Conservation (phyloP, 1,284 basidiomycete species). For the Irpex lacteus region DNA sequence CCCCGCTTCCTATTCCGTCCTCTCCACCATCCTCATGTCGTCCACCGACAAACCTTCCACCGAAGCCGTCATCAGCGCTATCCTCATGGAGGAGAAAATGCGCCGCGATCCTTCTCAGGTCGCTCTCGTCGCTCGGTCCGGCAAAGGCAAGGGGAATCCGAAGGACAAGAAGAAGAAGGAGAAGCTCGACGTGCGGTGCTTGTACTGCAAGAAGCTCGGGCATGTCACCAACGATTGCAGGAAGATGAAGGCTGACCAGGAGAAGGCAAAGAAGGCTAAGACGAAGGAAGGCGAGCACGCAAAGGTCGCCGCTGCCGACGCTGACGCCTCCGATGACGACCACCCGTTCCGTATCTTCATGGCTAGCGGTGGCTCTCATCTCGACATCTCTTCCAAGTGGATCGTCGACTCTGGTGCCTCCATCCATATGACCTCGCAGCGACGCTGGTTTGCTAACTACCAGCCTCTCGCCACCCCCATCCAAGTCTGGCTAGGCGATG, state of each 20-base stretch:
- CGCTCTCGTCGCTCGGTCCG: conserved; percentile 1
- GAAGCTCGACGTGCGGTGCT: conserved; percentile 11
- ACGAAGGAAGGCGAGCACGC: conserved; percentile 5
- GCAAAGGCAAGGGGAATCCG: conserved; percentile 9
- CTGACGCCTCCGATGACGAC: background rate
- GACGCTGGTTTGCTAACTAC: conserved; percentile 14
- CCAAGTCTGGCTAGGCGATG: conserved; percentile 18
- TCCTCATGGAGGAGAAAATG: conserved; percentile 16
- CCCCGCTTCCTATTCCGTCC: conserved; percentile 19
- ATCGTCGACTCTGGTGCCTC: conserved; percentile 23
- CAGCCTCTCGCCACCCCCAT: conserved; percentile 1
- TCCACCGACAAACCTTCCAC: conserved; percentile 9
- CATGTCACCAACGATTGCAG: conserved; percentile 17
- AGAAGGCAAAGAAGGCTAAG: conserved; percentile 6
- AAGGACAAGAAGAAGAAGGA: conserved; percentile 9
- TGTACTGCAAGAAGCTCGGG: conserved; percentile 16
- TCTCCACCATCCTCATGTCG: conserved; percentile 19
- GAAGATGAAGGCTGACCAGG: conserved; percentile 18
- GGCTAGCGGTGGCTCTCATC: conserved; percentile 1
- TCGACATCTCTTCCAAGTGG: conserved; percentile 6
- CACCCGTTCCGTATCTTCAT: conserved; percentile 9
- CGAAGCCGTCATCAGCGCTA: conserved; percentile 12
- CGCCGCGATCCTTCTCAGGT: background rate
- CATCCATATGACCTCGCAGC: conserved; percentile 16
- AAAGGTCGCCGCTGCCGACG: conserved; percentile 9